Evolutionary conservation across 495 filamentous ascomycete species (phyloP), one percentile per base, ranked within the genome.

Genomic region (Parachaetomium inaequale): DNA sequence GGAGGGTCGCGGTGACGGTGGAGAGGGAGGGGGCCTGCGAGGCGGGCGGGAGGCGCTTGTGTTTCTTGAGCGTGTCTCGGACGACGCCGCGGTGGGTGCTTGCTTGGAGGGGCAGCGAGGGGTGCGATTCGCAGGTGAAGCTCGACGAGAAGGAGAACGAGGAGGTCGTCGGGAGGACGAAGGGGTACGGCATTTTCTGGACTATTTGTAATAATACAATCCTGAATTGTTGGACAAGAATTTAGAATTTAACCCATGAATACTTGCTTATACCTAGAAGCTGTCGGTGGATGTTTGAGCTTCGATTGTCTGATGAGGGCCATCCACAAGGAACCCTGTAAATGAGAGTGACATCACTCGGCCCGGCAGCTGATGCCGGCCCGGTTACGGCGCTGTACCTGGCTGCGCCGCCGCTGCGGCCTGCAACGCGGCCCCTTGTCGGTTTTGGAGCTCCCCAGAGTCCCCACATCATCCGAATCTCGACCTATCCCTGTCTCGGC

Each of bases 91-190:
- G 90, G 63, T 87, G 81, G 15, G 89, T 91, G 45, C 90, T 89
- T 3, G 89, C 85, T 23, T 84, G 80, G 54, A 91, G 81, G 11
- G 90, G 90, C 12, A 96, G 82, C 0, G 93, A 93, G 7, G 93
- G 91, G 70, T 96, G 93, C 2, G 88, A 88, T 55, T 83, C 79
- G 57, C 85, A 88, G 56, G 71, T 78, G 68, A 93, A 85, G 75
- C 80, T 86, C 21, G 84, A 77, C 10, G 89, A 85, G 71, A 96
- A 93, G 40, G 87, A 87, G 66, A 93, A 84, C 46, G 85, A 80
- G 3, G 90, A 94, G 25, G 92, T 96, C 23, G 92, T 96, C 3
- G 92, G 90, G 40, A 96, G 83, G 34, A 81, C 78, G 68, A 93
- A 95, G 21, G 87, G 86, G 72, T 87, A 96, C 46, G 93, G 91